Percentiles rank a stretch among this genome's conserved stretches.
Evolutionary conservation across 2,329 filamentous ascomycete species (phyloP).

Genomic region (Meredithiella fracta): DNA sequence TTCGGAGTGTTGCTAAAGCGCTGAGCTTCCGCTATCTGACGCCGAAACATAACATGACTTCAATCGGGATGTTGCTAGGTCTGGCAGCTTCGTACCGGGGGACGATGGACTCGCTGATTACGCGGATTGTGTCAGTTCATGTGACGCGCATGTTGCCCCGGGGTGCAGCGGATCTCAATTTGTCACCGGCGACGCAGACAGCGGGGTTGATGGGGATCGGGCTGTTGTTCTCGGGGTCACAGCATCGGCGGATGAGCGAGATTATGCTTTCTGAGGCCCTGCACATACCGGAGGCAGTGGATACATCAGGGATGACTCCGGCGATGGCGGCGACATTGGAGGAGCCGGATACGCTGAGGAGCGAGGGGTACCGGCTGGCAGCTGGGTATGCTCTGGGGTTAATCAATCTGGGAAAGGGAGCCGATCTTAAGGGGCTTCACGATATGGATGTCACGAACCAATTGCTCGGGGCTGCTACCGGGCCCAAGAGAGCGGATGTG

Average conservation of each 20-base stretch:
- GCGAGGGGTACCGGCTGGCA: slow-evolving; percentile 90
- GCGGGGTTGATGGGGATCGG: slow-evolving; percentile 96
- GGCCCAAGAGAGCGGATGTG: slow-evolving; percentile 77
- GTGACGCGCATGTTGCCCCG: slow-evolving; percentile 86
- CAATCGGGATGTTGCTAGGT: slow-evolving; percentile 82
- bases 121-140: slow-evolving; percentile 82
- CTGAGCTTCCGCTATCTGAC: slow-evolving; percentile 98
- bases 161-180: slow-evolving; percentile 82
- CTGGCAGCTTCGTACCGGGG: slow-evolving; percentile 87
- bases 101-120: slow-evolving; percentile 94
- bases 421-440: slow-evolving; percentile 71
- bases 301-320: not conserved
- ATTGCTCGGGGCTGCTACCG: slow-evolving; percentile 67
- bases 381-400: slow-evolving; percentile 86
- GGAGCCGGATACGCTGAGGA: slow-evolving; percentile 74
- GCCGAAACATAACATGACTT: slow-evolving; percentile 98
- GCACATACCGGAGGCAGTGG: slow-evolving; percentile 32
- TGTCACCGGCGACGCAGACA: slow-evolving; percentile 85
- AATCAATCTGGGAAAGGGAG: slow-evolving; percentile 87
- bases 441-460: slow-evolving; percentile 90
- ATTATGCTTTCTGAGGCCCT: slow-evolving; percentile 98
- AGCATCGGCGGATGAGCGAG: slow-evolving; percentile 96
- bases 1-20: slow-evolving; percentile 93
- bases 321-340: slow-evolving; percentile 35
- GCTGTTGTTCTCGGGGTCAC: slow-evolving; percentile 80